phyloP scores from a whole-genome alignment of 345 rosid genomes.

The Lagerstroemia speciosa region DNA sequence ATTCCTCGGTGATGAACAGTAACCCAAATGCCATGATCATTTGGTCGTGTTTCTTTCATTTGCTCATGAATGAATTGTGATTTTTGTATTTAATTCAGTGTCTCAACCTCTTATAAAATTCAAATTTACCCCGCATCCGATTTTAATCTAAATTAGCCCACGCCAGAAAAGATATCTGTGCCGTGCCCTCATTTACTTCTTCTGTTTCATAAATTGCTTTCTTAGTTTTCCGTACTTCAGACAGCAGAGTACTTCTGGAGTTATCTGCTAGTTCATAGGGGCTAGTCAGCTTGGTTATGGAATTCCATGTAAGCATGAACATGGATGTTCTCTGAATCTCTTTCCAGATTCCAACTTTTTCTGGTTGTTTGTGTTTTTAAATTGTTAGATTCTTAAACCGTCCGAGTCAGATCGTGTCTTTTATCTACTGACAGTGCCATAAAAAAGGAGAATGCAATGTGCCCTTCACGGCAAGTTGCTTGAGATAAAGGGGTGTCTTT shows the following conservation, averaged over 20 bases:
- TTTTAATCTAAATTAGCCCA: too few species aligned
- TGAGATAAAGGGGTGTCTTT: not conserved
- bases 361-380: constrained; percentile 24
- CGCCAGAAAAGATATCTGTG: too few species aligned
- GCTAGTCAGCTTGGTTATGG: not conserved
- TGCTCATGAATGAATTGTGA: too few species aligned
- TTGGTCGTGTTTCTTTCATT: too few species aligned
- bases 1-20: not conserved
- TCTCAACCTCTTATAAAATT: too few species aligned
- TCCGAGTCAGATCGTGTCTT: constrained; percentile 26
- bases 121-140: too few species aligned
- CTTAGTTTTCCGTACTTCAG: not conserved
- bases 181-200: not conserved
- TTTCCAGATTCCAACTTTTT: constrained; percentile 24
- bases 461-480: constrained; percentile 3
- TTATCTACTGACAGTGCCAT: not conserved
- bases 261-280: not conserved
- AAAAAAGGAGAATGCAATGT: constrained; percentile 1
- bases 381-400: constrained; percentile 27
- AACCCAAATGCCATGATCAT: not conserved
- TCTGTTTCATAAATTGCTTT: not conserved
- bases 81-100: too few species aligned
- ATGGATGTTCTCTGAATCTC: constrained; percentile 19
- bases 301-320: constrained; percentile 41
- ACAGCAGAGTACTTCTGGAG: not conserved